A percentile compares a stretch with the other conserved stretches of the same genome.
Conservation (phyloP, 305 asterid species). For the Fraxinus nigra region DNA sequence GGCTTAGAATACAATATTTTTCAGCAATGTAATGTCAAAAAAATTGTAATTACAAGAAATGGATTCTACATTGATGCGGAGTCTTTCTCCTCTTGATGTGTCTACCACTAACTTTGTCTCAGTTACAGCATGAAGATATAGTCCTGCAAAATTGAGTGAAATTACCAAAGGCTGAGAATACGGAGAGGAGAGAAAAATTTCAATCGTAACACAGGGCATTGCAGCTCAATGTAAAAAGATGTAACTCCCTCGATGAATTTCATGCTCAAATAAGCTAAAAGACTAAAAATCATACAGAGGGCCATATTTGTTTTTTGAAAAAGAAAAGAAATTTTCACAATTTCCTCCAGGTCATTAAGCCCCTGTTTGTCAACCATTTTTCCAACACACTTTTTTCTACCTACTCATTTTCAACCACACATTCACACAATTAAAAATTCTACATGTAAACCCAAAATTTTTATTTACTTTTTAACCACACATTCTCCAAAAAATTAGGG, state of each 20-base stretch:
- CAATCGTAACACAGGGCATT: not conserved
- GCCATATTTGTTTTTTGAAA: not conserved
- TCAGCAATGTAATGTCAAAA: constrained; percentile 6
- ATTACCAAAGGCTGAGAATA: constrained; percentile 7
- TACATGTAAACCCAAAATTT: not conserved
- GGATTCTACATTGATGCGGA: constrained; percentile 72
- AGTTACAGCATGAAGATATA: constrained; percentile 75
- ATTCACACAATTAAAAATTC: not conserved
- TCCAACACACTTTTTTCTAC: too few relatives aligned
- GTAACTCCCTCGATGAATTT: not conserved
- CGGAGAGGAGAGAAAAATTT: not conserved
- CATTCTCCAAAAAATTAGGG: too few relatives aligned
- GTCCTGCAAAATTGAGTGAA: constrained; percentile 44
- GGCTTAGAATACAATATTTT: constrained; percentile 4
- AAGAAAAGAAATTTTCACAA: not conserved
- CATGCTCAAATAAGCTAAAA: not conserved
- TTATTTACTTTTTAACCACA: too few relatives aligned
- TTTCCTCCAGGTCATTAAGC: not conserved
- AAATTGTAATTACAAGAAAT: constrained; percentile 12
- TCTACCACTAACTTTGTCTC: constrained; percentile 87
- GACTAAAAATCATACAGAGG: not conserved
- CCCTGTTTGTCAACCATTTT: not conserved
- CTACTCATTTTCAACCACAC: not conserved
- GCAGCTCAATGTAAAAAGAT: not conserved
- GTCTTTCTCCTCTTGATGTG: constrained; percentile 96